These are phyloP conservation scores for Ceratobasidium sp. DNA, from an alignment of 1,284 basidiomycete species.

Conservation along the genomic window DNA sequence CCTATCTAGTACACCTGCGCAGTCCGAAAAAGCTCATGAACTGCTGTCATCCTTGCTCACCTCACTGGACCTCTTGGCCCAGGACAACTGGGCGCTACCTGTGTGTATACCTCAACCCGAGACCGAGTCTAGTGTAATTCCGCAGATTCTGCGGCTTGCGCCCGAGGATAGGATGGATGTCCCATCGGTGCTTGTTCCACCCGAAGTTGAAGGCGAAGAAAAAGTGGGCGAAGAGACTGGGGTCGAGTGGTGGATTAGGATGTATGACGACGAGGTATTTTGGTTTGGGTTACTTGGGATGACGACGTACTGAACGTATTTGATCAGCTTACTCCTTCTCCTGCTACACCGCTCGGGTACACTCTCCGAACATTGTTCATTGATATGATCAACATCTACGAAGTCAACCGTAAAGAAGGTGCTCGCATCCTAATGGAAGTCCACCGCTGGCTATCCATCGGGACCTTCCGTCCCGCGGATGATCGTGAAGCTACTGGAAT, in stretches of 20 bases:
- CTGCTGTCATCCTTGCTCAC: constrained; percentile 12
- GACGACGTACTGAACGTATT: background rate
- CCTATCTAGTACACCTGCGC: constrained; percentile 2
- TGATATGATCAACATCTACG: constrained; percentile 92
- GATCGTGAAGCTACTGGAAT: constrained; percentile 55
- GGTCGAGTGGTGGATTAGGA: constrained; percentile 62
- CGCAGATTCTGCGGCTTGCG: constrained; percentile 31
- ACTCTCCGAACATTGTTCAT: constrained; percentile 76
- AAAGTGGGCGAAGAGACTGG: constrained; percentile 57
- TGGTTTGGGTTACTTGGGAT: constrained; percentile 46
- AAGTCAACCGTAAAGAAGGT: constrained; percentile 95
- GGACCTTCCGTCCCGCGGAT: constrained; percentile 73
- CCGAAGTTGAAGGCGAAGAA: constrained; percentile 80
- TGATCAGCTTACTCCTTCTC: constrained; percentile 76
- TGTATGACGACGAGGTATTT: constrained; percentile 82
- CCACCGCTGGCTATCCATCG: constrained; percentile 81
- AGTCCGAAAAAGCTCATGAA: constrained; percentile 30
- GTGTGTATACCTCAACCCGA: constrained; percentile 35
- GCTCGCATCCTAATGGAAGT: constrained; percentile 87
- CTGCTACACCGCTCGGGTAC: constrained; percentile 77
- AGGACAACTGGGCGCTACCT: constrained; percentile 32
- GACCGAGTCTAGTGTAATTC: constrained; percentile 25
- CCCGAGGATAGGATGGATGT: constrained; percentile 56
- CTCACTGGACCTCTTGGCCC: constrained; percentile 18
- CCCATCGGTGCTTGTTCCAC: constrained; percentile 82